phyloP scores from a whole-genome alignment of 495 filamentous ascomycete genomes.

The Neurospora africana region DNA sequence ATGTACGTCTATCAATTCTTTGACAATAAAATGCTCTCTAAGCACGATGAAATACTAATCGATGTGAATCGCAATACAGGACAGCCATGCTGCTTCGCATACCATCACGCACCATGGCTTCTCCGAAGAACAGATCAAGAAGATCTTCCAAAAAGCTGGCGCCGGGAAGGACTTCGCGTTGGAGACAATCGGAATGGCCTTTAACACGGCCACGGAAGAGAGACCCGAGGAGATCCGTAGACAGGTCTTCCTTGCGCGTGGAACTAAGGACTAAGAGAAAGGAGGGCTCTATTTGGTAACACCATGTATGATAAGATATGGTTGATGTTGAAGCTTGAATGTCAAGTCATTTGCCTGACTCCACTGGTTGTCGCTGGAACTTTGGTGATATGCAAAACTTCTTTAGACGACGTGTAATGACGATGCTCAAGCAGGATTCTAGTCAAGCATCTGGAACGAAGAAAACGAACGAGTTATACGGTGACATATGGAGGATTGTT shows the following conservation, averaged over 20 bases:
- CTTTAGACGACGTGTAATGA: background rate
- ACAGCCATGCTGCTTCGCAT: slow-evolving; percentile 26
- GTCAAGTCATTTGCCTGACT: background rate
- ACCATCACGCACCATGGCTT: slow-evolving; percentile 51
- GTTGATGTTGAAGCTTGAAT: background rate
- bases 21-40: background rate
- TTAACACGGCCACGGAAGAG: slow-evolving; percentile 5
- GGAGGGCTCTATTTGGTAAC: background rate
- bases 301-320: background rate
- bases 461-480: background rate
- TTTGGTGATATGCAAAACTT: background rate
- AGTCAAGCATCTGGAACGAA: background rate
- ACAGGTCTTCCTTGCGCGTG: slow-evolving; percentile 18
- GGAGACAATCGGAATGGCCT: slow-evolving; percentile 24
- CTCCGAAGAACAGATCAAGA: slow-evolving; percentile 37
- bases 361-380: background rate
- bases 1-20: background rate
- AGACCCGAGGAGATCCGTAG: slow-evolving; percentile 5
- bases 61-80: background rate
- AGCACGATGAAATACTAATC: background rate
- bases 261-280: slow-evolving; percentile 12
- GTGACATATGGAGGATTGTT: background rate
- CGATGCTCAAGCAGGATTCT: background rate
- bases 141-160: slow-evolving; percentile 43
- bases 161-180: slow-evolving; percentile 34